Percentiles rank a stretch among this genome's conserved stretches.
These are phyloP conservation scores for Giardia duodenalis DNA, from an alignment of 208 protist species.

Conservation along the genomic window DNA sequence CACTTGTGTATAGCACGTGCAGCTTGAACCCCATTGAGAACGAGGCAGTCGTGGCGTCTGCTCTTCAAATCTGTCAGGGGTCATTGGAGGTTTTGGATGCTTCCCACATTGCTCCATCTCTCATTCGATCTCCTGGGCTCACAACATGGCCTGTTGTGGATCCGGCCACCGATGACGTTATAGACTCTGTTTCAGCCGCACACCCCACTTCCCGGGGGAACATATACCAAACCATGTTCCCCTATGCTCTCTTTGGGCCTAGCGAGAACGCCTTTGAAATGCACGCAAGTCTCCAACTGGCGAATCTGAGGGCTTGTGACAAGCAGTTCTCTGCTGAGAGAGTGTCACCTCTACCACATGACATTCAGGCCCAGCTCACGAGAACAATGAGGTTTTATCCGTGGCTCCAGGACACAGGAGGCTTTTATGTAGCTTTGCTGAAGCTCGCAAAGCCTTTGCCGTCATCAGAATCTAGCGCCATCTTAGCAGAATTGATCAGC, in stretches of 20 bases:
- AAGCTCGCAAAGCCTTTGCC: not conserved
- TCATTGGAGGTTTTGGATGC: not conserved
- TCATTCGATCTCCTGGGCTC: not conserved
- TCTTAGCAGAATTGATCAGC: not conserved
- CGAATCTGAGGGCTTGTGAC: not conserved
- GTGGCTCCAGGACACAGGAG: not conserved
- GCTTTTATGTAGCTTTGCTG: slow-evolving; percentile 2
- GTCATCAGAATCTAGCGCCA: not conserved
- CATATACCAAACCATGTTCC: not conserved
- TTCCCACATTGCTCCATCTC: not conserved
- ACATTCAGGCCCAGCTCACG: not conserved
- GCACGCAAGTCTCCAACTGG: not conserved
- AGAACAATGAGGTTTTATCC: slow-evolving; percentile 19
- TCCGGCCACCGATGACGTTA: not conserved
- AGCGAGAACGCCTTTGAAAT: not conserved
- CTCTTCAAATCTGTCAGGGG: not conserved
- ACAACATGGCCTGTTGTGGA: not conserved
- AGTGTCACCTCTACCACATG: not conserved
- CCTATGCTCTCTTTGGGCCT: too few relatives aligned
- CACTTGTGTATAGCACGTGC: slow-evolving; percentile 96
- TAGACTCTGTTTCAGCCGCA: not conserved
- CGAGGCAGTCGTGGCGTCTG: slow-evolving; percentile 70
- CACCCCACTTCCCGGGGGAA: not conserved
- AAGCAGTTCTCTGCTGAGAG: not conserved
- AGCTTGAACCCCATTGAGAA: slow-evolving; percentile 86